Evolutionary conservation across 2,329 filamentous ascomycete genomes (phyloP).

Genomic region (Aureobasidium lini): DNA sequence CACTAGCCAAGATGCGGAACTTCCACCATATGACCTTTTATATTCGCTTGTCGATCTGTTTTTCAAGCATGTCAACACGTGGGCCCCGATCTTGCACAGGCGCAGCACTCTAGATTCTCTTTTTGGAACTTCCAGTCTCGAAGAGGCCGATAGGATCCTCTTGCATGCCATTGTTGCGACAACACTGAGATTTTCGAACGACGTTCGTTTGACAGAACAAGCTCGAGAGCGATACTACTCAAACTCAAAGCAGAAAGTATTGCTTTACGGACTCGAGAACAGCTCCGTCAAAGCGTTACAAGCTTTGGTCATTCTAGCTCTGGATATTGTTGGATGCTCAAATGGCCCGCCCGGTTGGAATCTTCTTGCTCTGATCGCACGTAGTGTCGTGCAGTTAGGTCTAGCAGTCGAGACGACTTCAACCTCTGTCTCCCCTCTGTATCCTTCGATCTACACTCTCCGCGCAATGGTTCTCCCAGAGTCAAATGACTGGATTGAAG

Average conservation of each 20-base stretch:
- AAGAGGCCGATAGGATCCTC: constrained; percentile 74
- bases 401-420: constrained; percentile 77
- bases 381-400: constrained; percentile 81
- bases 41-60: constrained; percentile 55
- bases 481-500: constrained; percentile 77
- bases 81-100: constrained; percentile 83
- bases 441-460: constrained; percentile 81
- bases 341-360: constrained; percentile 93
- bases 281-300: constrained; percentile 83
- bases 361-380: constrained; percentile 77
- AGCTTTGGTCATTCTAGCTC: constrained; percentile 75
- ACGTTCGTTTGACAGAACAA: constrained; percentile 65
- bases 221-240: constrained; percentile 68
- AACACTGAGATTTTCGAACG: constrained; percentile 74
- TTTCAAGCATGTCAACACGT: constrained; percentile 58
- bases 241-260: constrained; percentile 74
- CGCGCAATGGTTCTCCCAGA: constrained; percentile 79
- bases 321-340: constrained; percentile 77
- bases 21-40: constrained; percentile 53
- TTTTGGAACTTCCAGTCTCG: constrained; percentile 67
- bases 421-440: constrained; percentile 67
- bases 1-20: constrained; percentile 37
- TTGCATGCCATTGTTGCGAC: constrained; percentile 86
- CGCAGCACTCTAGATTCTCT: constrained; percentile 73
- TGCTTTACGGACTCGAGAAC: constrained; percentile 82